Percentiles rank a stretch among this genome's conserved stretches.
Conservation (phyloP, 2,329 filamentous ascomycete species). For the Fusarium sp. region DNA sequence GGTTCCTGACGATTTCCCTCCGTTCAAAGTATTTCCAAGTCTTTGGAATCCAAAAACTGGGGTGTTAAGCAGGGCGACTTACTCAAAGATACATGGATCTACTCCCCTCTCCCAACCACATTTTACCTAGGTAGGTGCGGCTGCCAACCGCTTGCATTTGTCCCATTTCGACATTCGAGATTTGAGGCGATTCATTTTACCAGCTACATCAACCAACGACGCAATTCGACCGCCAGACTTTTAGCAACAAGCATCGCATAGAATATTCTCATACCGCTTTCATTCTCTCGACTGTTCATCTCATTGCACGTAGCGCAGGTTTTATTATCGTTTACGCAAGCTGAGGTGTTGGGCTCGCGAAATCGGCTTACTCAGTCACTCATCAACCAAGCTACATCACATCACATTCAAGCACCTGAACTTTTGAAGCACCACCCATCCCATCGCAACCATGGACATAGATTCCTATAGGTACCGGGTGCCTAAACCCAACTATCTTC, state of each 20-base stretch:
- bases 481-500: conserved; percentile 73
- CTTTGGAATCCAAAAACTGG: background rate
- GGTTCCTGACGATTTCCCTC: conserved; percentile 23
- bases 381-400: conserved; percentile 19
- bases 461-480: conserved; percentile 67
- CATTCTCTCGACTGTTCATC: too few relatives aligned
- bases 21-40: conserved; percentile 8
- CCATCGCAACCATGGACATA: conserved; percentile 53
- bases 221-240: conserved; percentile 6
- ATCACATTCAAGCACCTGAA: conserved; percentile 7
- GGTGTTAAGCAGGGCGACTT: background rate
- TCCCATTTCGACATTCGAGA: conserved; percentile 36
- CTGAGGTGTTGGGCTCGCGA: conserved; percentile 1
- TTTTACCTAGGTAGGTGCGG: background rate
- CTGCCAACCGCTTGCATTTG: conserved; percentile 39
- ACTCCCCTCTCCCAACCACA: conserved; percentile 21
- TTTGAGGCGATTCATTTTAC: conserved; percentile 35
- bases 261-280: background rate
- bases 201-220: conserved; percentile 34
- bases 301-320: background rate
- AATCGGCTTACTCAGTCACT: conserved; percentile 29
- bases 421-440: conserved; percentile 8
- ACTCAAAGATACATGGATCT: conserved; percentile 6
- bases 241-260: background rate
- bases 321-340: conserved; percentile 1